Conservation (phyloP, 2,329 filamentous ascomycete species). For the Harringtonia lauricola region DNA sequence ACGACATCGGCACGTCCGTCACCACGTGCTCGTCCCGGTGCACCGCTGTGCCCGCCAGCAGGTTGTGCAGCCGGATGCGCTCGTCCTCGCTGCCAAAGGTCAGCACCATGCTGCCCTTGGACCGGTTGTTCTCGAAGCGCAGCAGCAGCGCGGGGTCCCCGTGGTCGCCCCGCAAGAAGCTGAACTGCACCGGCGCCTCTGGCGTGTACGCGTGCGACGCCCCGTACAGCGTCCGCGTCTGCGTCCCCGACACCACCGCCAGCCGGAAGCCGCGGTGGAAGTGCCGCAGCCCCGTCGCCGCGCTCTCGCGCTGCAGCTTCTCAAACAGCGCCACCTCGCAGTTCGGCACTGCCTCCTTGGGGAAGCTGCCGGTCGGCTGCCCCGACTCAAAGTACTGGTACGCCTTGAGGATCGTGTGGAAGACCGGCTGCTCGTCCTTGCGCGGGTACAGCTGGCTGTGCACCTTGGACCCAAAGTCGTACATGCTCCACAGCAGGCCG, state of each 20-base stretch:
- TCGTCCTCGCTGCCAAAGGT: conserved; percentile 67
- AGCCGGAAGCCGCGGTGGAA: conserved; percentile 73
- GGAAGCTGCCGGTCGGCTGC: conserved; percentile 60
- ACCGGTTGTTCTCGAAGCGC: conserved; percentile 54
- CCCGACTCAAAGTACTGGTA: conserved; percentile 75
- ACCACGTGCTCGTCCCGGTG: conserved; percentile 58
- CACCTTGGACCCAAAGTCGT: conserved; percentile 72
- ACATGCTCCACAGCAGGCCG: conserved; percentile 68
- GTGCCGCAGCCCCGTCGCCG: conserved; percentile 60
- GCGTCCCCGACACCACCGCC: conserved; percentile 65
- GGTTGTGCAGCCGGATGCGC: conserved; percentile 57
- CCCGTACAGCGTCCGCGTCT: conserved; percentile 65
- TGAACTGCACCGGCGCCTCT: conserved; percentile 62
- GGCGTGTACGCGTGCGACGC: conserved; percentile 60
- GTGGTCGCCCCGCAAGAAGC: conserved; percentile 62
- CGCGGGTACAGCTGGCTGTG: conserved; percentile 59
- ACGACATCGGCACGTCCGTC: conserved; percentile 55
- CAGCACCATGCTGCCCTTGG: conserved; percentile 62
- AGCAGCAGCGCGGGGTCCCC: conserved; percentile 60
- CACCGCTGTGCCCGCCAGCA: conserved; percentile 63
- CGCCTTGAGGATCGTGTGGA: conserved; percentile 56
- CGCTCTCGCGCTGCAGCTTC: conserved; percentile 52
- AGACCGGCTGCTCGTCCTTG: conserved; percentile 58
- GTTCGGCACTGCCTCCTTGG: conserved; percentile 57
- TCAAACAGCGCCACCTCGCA: conserved; percentile 73